A percentile compares a stretch with the other conserved stretches of the same genome.
phyloP scores from a whole-genome alignment of 2,329 filamentous ascomycete genomes.

The Pseudogymnoascus sp. region DNA sequence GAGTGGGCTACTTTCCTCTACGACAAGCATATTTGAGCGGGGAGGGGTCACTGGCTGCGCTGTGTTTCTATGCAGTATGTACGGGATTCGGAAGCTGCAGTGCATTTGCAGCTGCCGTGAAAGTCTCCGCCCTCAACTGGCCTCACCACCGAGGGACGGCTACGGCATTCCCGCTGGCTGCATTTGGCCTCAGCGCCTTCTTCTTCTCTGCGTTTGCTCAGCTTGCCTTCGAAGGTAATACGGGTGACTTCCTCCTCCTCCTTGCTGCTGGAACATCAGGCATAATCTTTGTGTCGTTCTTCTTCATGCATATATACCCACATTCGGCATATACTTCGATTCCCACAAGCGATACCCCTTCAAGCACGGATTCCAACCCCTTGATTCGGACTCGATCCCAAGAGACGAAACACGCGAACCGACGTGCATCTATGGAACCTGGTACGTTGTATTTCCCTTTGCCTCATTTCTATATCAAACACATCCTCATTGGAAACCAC shows the following conservation, averaged over 20 bases:
- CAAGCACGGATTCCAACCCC: constrained; percentile 22
- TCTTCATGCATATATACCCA: constrained; percentile 74
- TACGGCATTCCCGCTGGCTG: constrained; percentile 85
- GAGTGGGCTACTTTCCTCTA: constrained; percentile 78
- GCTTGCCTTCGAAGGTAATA: constrained; percentile 74
- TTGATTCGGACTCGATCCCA: constrained; percentile 41
- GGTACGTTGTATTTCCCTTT: constrained; percentile 50
- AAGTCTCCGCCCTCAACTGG: constrained; percentile 83
- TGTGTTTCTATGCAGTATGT: constrained; percentile 80
- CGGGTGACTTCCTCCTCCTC: constrained; percentile 71
- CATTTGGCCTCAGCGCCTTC: constrained; percentile 90
- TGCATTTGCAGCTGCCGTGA: constrained; percentile 84
- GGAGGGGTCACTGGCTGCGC: constrained; percentile 46
- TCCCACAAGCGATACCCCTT: constrained; percentile 30
- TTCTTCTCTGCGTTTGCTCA: constrained; percentile 82
- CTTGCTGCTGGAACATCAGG: constrained; percentile 72
- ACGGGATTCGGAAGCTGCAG: constrained; percentile 84
- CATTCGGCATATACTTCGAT: constrained; percentile 40
- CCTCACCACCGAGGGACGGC: constrained; percentile 85
- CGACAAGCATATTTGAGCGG: constrained; percentile 70
- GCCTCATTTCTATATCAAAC: constrained; percentile 26
- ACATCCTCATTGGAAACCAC: constrained; percentile 24
- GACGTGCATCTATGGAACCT: constrained; percentile 44
- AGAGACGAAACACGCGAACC: constrained; percentile 34
- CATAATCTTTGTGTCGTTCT: constrained; percentile 69